These are phyloP conservation scores for Scutellaria baicalensis DNA, from an alignment of 257 asterid species.

Conservation along the genomic window DNA sequence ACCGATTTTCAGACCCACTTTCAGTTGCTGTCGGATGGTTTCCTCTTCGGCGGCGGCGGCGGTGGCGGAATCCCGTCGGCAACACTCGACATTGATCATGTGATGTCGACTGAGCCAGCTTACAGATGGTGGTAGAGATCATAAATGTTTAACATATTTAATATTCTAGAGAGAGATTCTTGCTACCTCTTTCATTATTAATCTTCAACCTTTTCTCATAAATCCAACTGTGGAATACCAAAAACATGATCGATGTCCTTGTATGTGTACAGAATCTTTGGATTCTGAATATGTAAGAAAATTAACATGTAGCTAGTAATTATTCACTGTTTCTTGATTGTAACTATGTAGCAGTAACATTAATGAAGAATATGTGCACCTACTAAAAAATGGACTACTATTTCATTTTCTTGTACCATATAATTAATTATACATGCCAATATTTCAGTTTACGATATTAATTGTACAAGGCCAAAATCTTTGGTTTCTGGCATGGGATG, in stretches of 20 bases:
- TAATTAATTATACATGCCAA: background rate
- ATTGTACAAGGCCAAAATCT: conserved; percentile 12
- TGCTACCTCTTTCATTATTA: background rate
- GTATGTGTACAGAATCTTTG: conserved; percentile 25
- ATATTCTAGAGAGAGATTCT: too few species aligned
- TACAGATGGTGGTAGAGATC: conserved; percentile 40
- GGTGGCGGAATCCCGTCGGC: conserved; percentile 24
- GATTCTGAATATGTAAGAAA: conserved; percentile 23
- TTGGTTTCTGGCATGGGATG: conserved; percentile 5
- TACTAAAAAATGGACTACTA: background rate
- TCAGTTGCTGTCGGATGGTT: conserved; percentile 19
- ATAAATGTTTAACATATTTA: background rate
- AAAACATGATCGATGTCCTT: conserved; percentile 1
- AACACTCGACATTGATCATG: conserved; percentile 24
- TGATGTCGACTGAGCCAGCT: conserved; percentile 40
- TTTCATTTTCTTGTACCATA: background rate
- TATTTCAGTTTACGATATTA: conserved; percentile 6
- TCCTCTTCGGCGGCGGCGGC: conserved; percentile 6
- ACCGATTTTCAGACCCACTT: conserved; percentile 12
- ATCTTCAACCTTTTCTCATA: background rate
- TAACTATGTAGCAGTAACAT: conserved; percentile 21
- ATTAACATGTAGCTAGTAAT: background rate
- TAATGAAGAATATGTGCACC: conserved; percentile 24
- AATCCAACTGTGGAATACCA: background rate
- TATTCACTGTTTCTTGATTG: conserved; percentile 3